Conservation (phyloP, 2,329 filamentous ascomycete species). For the Neurospora sp. region DNA sequence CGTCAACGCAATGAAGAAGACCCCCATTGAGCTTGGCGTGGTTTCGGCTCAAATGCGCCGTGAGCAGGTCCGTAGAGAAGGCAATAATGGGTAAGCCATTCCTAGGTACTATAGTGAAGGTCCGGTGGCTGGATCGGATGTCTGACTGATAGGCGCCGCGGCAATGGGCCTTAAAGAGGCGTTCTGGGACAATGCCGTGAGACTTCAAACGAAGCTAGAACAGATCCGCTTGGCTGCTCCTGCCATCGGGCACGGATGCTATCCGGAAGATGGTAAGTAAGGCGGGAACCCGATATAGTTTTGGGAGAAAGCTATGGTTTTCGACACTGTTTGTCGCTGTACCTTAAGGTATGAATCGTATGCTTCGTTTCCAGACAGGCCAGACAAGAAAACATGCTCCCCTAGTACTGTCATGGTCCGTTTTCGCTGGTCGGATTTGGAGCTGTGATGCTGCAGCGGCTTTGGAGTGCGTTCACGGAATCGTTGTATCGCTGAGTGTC, state of each 20-base stretch:
- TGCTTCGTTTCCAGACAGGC: neutral
- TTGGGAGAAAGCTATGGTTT: neutral
- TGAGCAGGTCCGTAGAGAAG: neutral
- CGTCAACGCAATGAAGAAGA: neutral
- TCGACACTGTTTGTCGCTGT: neutral
- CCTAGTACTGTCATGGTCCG: neutral
- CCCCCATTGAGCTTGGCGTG: neutral
- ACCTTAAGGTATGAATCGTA: neutral
- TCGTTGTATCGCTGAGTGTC: slow-evolving; percentile 62
- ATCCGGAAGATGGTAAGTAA: neutral
- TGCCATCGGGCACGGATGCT: neutral
- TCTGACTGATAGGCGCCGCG: neutral
- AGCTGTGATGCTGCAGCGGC: neutral
- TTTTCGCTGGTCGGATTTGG: neutral
- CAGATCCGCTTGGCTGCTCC: neutral
- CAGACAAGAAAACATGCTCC: neutral
- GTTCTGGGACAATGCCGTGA: neutral
- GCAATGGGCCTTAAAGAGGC: neutral
- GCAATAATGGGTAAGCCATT: neutral
- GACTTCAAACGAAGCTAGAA: neutral
- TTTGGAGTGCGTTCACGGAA: slow-evolving; percentile 28
- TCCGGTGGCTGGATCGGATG: neutral
- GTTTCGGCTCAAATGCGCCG: neutral
- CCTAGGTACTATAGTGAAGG: neutral
- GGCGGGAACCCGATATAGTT: neutral